phyloP scores from a whole-genome alignment of 331 rosid genomes.

The Malus hybrid region DNA sequence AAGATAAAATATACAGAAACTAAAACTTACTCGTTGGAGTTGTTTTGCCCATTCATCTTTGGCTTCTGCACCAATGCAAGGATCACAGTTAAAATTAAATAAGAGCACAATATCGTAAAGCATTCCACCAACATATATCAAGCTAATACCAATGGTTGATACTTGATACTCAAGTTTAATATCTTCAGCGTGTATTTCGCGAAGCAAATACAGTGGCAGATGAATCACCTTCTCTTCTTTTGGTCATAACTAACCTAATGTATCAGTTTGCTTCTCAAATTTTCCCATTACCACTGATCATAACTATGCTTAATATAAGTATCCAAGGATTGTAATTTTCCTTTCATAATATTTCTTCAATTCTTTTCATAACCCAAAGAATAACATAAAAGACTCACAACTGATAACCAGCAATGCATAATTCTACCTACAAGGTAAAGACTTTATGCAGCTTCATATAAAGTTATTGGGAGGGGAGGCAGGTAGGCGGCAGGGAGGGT shows the following conservation, averaged over 20 bases:
- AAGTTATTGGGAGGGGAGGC: background rate
- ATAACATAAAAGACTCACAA: background rate
- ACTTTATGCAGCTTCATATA: no score
- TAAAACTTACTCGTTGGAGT: background rate
- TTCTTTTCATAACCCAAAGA: background rate
- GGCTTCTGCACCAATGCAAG: background rate
- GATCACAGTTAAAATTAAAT: background rate
- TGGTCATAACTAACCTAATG: background rate
- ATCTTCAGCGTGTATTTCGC: background rate
- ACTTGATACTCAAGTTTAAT: background rate
- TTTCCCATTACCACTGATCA: background rate
- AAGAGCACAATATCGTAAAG: background rate
- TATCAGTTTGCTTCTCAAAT: background rate
- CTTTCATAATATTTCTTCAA: background rate
- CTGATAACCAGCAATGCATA: background rate
- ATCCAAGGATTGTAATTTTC: background rate
- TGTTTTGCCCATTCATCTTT: background rate
- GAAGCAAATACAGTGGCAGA: background rate
- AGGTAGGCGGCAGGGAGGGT: background rate
- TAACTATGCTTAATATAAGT: no score
- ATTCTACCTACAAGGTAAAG: background rate
- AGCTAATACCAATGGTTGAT: background rate
- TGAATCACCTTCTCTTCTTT: background rate
- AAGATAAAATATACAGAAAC: background rate
- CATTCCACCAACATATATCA: background rate